These are phyloP conservation scores for Rhizomucor pusillus DNA, from an alignment of 371 early-diverging fungal species.

Conservation along the genomic window DNA sequence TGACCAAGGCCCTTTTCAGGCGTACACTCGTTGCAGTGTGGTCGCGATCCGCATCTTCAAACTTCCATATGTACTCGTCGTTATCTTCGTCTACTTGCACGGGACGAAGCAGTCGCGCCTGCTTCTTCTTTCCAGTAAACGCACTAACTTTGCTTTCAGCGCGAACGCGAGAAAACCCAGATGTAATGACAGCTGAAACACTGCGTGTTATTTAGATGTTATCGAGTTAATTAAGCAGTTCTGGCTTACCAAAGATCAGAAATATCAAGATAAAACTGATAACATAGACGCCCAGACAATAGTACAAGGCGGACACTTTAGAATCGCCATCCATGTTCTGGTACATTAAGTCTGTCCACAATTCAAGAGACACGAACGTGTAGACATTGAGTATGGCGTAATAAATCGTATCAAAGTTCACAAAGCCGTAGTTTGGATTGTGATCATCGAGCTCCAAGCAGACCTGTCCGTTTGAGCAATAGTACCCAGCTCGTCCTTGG, in stretches of 20 bases:
- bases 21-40: conserved; percentile 23
- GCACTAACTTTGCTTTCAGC: conserved; percentile 52
- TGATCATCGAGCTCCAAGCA: conserved; percentile 45
- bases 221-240: not conserved
- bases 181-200: conserved; percentile 60
- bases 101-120: conserved; percentile 22
- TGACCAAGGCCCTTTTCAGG: conserved; percentile 32
- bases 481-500: conserved; percentile 28
- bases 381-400: conserved; percentile 49
- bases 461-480: conserved; percentile 44
- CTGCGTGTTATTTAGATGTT: not conserved
- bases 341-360: conserved; percentile 60
- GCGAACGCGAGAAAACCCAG: conserved; percentile 57
- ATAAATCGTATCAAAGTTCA: conserved; percentile 54
- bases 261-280: conserved; percentile 55
- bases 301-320: conserved; percentile 42
- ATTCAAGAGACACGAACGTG: conserved; percentile 53
- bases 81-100: conserved; percentile 21
- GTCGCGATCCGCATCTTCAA: conserved; percentile 45
- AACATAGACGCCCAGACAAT: conserved; percentile 52
- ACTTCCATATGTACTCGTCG: conserved; percentile 42
- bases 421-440: conserved; percentile 45
- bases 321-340: conserved; percentile 56
- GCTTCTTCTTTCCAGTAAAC: conserved; percentile 48
- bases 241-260: conserved; percentile 49